These are phyloP conservation scores for Rutstroemia sydowiana DNA, from an alignment of 2,329 filamentous ascomycete genomes.

Conservation along the genomic window DNA sequence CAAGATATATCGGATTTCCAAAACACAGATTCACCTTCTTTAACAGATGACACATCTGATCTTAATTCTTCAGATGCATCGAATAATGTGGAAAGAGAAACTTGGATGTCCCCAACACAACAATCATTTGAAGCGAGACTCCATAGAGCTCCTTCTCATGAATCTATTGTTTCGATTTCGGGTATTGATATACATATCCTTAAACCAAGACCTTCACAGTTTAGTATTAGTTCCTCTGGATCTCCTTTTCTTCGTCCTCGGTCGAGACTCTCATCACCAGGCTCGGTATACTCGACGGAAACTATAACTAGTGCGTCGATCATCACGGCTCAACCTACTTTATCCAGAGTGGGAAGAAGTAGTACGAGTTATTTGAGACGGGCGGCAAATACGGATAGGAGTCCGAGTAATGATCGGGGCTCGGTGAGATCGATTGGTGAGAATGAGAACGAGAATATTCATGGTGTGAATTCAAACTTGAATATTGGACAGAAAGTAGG, in stretches of 20 bases:
- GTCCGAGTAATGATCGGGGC: neutral
- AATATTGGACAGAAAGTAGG: conserved; percentile 50
- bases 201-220: conserved; percentile 66
- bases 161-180: conserved; percentile 79
- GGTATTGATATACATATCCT: conserved; percentile 87
- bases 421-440: conserved; percentile 16
- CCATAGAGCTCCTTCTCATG: conserved; percentile 68
- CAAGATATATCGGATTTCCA: conserved; percentile 24
- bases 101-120: too few relatives aligned
- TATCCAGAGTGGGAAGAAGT: conserved; percentile 40
- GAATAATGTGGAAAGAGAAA: too few relatives aligned
- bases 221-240: conserved; percentile 47
- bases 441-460: conserved; percentile 16
- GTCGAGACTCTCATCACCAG: conserved; percentile 38
- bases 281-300: conserved; percentile 37
- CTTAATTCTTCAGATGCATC: conserved; percentile 19
- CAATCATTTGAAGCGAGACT: conserved; percentile 42
- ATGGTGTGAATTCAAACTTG: neutral
- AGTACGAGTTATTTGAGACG: conserved; percentile 48
- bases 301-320: too few relatives aligned
- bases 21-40: conserved; percentile 15
- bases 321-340: conserved; percentile 27
- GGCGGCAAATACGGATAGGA: conserved; percentile 31
- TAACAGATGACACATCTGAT: conserved; percentile 21
- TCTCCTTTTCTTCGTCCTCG: conserved; percentile 40